Evolutionary conservation across 1,139 yeast genomes (phyloP).

Genomic region (Geotrichum phurueaensis): DNA sequence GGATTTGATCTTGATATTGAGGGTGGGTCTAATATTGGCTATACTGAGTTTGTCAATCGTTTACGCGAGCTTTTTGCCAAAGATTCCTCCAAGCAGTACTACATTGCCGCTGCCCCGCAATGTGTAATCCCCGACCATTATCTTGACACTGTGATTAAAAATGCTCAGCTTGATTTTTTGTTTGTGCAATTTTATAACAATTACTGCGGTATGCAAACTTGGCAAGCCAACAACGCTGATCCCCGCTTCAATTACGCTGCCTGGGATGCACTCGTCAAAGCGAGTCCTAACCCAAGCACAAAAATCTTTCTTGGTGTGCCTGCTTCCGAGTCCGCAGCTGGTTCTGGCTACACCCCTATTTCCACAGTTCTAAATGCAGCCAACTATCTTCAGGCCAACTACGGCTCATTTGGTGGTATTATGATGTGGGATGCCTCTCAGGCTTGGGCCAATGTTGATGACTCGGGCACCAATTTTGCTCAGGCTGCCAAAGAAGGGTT

Average conservation of each 20-base stretch:
- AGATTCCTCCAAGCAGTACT: slow-evolving; percentile 49
- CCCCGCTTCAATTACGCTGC: slow-evolving; percentile 69
- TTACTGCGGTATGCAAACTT: slow-evolving; percentile 48
- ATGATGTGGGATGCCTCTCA: slow-evolving; percentile 91
- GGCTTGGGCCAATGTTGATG: slow-evolving; percentile 48
- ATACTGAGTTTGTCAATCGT: slow-evolving; percentile 45
- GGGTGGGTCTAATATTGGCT: slow-evolving; percentile 46
- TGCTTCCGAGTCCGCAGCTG: slow-evolving; percentile 64
- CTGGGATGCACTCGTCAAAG: slow-evolving; percentile 68
- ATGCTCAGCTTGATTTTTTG: slow-evolving; percentile 71
- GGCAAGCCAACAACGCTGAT: not conserved
- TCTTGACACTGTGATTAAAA: slow-evolving; percentile 59
- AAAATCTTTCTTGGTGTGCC: slow-evolving; percentile 68
- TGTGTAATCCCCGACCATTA: slow-evolving; percentile 89
- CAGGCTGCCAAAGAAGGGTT: slow-evolving; percentile 41
- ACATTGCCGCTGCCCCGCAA: slow-evolving; percentile 91
- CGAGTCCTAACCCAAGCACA: slow-evolving; percentile 58
- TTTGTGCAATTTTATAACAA: slow-evolving; percentile 93
- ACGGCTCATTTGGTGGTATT: slow-evolving; percentile 69
- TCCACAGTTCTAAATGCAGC: slow-evolving; percentile 7
- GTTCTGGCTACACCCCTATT: slow-evolving; percentile 57
- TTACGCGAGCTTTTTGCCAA: slow-evolving; percentile 52
- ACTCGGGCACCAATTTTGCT: slow-evolving; percentile 35
- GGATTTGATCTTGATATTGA: slow-evolving; percentile 73
- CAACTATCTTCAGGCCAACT: slow-evolving; percentile 35